Base-by-base conservation (phyloP, 768 basidiomycete genomes). In the Amanita exitialis region DNA sequence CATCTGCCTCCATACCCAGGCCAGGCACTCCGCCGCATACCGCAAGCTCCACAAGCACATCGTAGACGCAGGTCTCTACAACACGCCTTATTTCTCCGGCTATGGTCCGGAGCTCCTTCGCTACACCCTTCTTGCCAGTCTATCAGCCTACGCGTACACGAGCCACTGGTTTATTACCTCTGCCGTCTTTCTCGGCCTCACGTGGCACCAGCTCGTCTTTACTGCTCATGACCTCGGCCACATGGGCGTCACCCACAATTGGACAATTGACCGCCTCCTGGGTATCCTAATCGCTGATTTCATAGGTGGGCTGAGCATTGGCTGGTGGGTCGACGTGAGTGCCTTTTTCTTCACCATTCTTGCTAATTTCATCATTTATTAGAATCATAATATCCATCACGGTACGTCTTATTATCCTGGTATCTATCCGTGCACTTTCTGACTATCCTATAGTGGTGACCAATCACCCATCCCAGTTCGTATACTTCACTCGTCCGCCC, bases 241-340 rank as follows among this genome's bases (percentile, higher is more conserved):
- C 68, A 81, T 88, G 68, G 91, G 91, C 30, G 84, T 98, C 53
- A 94, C 92, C 5, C 92, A 94, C 53, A 69, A 85, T 60, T 95
- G 91, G 86, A 65, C 74, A 13, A 66, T 72, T 41, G 95, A 99
- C 64, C 79, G 93, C 28, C 59, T 91, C 34, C 67, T 94, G 32
- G 86, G 81, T 10, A 94, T 85, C 35, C 62, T 83, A 28, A 70
- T 97, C 41, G 89, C 95, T 0, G 79, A 92, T 63, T 90, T 84
- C 60, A 71, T 93, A 43, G 96, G 96, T 21, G 96, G 96, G 4
- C 71, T 99, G 48, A 96, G 93, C 62, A 76, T 96, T 20, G 90
- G 93, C 36, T 99, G 96, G 96, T 99, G 95, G 95, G 89, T 91
- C 36, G 79, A 93, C 64, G 93, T 94, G 59, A 70, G 92, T 81